Evolutionary conservation across 345 rosid genomes (phyloP).

Genomic region (Boechera retrofracta): DNA sequence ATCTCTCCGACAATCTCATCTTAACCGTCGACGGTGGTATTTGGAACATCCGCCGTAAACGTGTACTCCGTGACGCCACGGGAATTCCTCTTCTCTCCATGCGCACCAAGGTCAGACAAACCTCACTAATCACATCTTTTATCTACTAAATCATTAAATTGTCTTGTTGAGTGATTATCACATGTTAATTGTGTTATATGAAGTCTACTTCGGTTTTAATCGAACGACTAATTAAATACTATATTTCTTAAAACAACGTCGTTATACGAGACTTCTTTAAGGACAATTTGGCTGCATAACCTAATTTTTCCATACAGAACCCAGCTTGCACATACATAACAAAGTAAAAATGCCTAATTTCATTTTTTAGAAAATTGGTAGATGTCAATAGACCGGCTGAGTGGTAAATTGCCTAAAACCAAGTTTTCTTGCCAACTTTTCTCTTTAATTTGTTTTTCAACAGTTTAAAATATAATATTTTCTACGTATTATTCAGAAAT

Average conservation of each 20-base stretch:
- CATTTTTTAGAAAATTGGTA: conserved; percentile 4
- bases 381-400: conserved; percentile 31
- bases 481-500: background rate
- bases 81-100: conserved; percentile 61
- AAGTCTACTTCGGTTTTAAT: conserved; percentile 17
- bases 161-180: background rate
- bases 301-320: background rate
- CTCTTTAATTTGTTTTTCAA: background rate
- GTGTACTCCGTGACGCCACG: conserved; percentile 59
- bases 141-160: background rate
- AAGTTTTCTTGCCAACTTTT: conserved; percentile 29
- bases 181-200: background rate
- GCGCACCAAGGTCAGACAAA: conserved; percentile 55
- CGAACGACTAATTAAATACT: background rate
- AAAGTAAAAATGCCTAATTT: conserved; percentile 24
- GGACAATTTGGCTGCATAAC: background rate
- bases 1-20: conserved; percentile 54
- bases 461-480: background rate
- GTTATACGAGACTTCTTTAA: background rate
- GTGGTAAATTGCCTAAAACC: conserved; percentile 30
- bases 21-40: conserved; percentile 59
- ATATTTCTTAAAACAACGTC: background rate
- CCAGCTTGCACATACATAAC: background rate
- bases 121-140: background rate
- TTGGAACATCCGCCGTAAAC: conserved; percentile 54